phyloP scores from a whole-genome alignment of 257 asterid species.

The Capsicum pubescens region DNA sequence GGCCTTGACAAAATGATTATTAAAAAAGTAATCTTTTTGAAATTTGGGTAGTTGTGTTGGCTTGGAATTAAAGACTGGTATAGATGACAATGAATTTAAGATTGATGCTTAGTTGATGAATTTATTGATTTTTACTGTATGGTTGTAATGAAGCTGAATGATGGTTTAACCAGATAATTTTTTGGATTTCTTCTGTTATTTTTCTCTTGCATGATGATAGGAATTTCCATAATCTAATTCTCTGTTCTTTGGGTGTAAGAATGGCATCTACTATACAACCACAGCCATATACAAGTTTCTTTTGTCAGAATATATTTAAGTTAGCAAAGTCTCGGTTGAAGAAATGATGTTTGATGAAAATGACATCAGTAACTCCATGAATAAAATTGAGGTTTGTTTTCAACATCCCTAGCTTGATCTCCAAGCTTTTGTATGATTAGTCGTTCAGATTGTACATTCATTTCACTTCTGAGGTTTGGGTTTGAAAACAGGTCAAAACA shows the following conservation, averaged over 20 bases:
- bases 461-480: neutral
- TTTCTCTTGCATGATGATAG: neutral
- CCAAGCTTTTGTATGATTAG: neutral
- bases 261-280: constrained; percentile 77
- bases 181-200: neutral
- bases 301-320: constrained; percentile 89
- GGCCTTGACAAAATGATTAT: neutral
- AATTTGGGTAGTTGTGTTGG: too few species aligned
- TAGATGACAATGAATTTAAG: neutral
- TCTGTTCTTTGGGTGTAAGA: constrained; percentile 14
- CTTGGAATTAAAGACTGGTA: neutral
- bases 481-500: neutral
- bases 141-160: constrained; percentile 1
- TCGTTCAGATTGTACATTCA: neutral
- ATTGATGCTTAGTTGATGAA: neutral
- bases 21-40: neutral
- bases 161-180: neutral
- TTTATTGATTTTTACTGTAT: neutral
- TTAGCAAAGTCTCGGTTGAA: constrained; percentile 98
- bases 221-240: neutral
- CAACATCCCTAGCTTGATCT: constrained; percentile 19
- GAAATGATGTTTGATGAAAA: constrained; percentile 92
- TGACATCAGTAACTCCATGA: constrained; percentile 84
- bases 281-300: constrained; percentile 95
- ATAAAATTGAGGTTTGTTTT: constrained; percentile 81